Percentiles rank a stretch among this genome's conserved stretches.
Evolutionary conservation across 768 basidiomycete genomes (phyloP).

Genomic region (Boletellus ananiceps): DNA sequence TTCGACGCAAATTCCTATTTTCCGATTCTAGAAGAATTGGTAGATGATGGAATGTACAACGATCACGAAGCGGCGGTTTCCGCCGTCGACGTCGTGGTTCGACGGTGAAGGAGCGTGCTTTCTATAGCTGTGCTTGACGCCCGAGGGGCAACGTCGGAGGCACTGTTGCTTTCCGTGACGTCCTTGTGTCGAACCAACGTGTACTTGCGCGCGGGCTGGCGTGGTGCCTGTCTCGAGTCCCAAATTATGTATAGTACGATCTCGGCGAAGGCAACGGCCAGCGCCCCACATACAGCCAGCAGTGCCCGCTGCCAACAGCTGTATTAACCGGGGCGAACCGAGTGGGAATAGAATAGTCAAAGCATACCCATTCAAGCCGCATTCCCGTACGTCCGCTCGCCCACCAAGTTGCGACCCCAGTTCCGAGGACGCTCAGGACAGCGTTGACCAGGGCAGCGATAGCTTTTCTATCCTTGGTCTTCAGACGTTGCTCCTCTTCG

Average conservation of each 20-base stretch:
- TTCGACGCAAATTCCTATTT: neutral
- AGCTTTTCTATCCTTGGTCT: constrained; percentile 53
- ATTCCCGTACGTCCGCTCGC: constrained; percentile 59
- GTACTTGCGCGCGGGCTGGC: constrained; percentile 6
- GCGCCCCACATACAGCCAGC: constrained; percentile 54
- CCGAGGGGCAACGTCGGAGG: constrained; percentile 2
- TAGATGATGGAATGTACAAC: neutral
- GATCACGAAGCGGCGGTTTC: neutral
- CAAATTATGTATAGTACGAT: constrained; percentile 68
- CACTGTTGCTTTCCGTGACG: constrained; percentile 2
- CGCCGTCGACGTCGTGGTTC: constrained; percentile 2
- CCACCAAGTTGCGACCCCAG: constrained; percentile 70
- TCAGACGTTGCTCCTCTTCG: constrained; percentile 44
- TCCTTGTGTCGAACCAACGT: constrained; percentile 5
- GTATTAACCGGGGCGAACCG: constrained; percentile 3
- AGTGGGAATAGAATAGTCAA: constrained; percentile 1
- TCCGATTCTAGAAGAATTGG: neutral
- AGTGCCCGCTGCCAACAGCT: constrained; percentile 47
- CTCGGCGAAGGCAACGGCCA: constrained; percentile 69
- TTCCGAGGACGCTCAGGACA: constrained; percentile 61
- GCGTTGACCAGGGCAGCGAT: constrained; percentile 70
- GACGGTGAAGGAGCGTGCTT: constrained; percentile 20
- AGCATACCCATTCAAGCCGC: constrained; percentile 72
- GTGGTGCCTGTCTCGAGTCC: constrained; percentile 45
- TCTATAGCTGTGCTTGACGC: constrained; percentile 21